Percentiles rank a stretch among this genome's conserved stretches.
Evolutionary conservation across 345 rosid genomes (phyloP).

Genomic region (Crucihimalaya himalaica): DNA sequence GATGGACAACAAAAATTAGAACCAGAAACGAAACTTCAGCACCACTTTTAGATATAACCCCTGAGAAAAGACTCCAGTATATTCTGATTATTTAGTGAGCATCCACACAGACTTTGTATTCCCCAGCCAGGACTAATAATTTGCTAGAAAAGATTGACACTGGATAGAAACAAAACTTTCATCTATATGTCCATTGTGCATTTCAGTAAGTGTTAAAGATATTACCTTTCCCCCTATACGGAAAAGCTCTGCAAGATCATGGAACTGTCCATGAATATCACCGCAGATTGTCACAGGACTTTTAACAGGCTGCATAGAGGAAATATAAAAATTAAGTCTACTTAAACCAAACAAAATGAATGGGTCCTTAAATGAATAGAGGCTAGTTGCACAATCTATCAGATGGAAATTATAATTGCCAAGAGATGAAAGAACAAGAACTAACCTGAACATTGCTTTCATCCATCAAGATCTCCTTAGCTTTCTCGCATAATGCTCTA

Average conservation of each 20-base stretch:
- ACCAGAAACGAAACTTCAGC: background rate
- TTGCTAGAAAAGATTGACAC: constrained; percentile 5
- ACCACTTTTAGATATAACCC: constrained; percentile 12
- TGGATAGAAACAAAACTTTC: background rate
- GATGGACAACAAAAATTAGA: constrained; percentile 8
- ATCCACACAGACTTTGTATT: background rate
- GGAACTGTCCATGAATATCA: constrained; percentile 99
- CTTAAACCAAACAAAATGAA: constrained; percentile 8
- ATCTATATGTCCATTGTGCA: background rate
- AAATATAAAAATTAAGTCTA: constrained; percentile 12
- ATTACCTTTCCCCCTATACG: constrained; percentile 94
- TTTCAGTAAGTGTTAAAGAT: constrained; percentile 10
- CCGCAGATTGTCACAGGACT: constrained; percentile 99
- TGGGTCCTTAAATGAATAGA: background rate
- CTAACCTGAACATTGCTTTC: constrained; percentile 99
- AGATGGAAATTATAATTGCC: background rate
- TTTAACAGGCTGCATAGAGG: constrained; percentile 77
- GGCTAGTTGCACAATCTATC: constrained; percentile 8
- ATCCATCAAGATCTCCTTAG: constrained; percentile 94
- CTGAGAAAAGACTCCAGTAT: background rate
- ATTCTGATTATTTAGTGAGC: background rate
- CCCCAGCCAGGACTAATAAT: background rate
- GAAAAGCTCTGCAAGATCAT: constrained; percentile 99
- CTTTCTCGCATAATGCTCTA: constrained; percentile 90
- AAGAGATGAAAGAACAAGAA: constrained; percentile 27